Conservation (phyloP, 2,329 filamentous ascomycete genomes). For the Teratosphaeria gauchensis region DNA sequence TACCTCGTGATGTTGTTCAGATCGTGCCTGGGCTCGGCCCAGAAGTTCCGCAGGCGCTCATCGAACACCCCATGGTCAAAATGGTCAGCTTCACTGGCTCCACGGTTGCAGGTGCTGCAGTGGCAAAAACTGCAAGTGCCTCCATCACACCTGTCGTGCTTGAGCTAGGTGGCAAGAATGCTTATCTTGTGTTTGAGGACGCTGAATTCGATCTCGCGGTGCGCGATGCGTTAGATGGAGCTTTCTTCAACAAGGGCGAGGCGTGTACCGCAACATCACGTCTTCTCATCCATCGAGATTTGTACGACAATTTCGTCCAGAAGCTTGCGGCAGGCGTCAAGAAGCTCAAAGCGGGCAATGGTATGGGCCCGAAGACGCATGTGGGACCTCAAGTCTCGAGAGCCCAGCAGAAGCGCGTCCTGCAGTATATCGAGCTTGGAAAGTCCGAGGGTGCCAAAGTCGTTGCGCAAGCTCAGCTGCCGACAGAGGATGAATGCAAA, state of each 20-base stretch:
- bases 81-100: conserved; percentile 70
- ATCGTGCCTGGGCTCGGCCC: conserved; percentile 7
- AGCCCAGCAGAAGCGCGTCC: conserved; percentile 47
- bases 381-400: conserved; percentile 63
- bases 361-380: conserved; percentile 55
- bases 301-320: conserved; percentile 52
- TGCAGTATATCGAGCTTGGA: conserved; percentile 34
- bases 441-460: conserved; percentile 30
- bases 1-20: conserved; percentile 8
- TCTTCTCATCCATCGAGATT: conserved; percentile 43
- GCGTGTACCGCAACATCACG: conserved; percentile 48
- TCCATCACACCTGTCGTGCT: conserved; percentile 50
- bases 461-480: conserved; percentile 5
- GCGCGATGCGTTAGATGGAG: conserved; percentile 52
- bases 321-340: conserved; percentile 41
- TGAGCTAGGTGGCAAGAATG: conserved; percentile 48
- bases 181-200: conserved; percentile 45
- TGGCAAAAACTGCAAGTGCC: conserved; percentile 43
- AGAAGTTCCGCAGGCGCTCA: conserved; percentile 7
- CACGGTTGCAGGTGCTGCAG: conserved; percentile 47
- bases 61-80: conserved; percentile 42
- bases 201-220: conserved; percentile 49
- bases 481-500: conserved; percentile 5
- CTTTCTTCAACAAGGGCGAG: conserved; percentile 48
- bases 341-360: conserved; percentile 51